These are phyloP conservation scores for Sporothrix protearum DNA, from an alignment of 2,329 filamentous ascomycete genomes.

Conservation along the genomic window DNA sequence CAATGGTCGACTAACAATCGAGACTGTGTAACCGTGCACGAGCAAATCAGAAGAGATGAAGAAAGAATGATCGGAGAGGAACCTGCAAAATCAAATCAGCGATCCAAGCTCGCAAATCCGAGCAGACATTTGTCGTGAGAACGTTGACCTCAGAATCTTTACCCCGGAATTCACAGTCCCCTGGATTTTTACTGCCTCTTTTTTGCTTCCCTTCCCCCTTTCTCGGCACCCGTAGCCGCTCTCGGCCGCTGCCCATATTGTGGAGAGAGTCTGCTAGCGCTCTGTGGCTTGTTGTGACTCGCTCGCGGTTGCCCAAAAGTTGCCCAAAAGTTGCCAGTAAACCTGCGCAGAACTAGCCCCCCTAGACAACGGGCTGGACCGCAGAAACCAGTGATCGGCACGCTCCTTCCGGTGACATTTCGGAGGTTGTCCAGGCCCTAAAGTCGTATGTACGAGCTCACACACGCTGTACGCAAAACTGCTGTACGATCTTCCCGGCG, in stretches of 20 bases:
- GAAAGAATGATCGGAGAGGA: neutral
- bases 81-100: neutral
- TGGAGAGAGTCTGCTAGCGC: neutral
- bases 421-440: neutral
- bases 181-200: too few relatives aligned
- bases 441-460: neutral
- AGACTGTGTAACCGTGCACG: neutral
- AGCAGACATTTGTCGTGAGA: neutral
- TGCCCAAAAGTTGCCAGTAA: neutral
- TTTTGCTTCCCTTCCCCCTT: neutral
- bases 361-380: neutral
- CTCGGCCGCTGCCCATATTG: neutral
- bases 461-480: neutral
- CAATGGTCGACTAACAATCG: neutral
- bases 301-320: too few relatives aligned
- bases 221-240: conserved; percentile 7
- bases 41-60: neutral
- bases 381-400: neutral
- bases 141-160: neutral
- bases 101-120: neutral
- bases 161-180: neutral
- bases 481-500: neutral
- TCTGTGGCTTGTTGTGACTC: neutral
- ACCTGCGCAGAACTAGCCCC: neutral
- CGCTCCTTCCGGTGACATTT: neutral